phyloP scores from a whole-genome alignment of 2,329 filamentous ascomycete genomes.

The Fusarium burgessii region DNA sequence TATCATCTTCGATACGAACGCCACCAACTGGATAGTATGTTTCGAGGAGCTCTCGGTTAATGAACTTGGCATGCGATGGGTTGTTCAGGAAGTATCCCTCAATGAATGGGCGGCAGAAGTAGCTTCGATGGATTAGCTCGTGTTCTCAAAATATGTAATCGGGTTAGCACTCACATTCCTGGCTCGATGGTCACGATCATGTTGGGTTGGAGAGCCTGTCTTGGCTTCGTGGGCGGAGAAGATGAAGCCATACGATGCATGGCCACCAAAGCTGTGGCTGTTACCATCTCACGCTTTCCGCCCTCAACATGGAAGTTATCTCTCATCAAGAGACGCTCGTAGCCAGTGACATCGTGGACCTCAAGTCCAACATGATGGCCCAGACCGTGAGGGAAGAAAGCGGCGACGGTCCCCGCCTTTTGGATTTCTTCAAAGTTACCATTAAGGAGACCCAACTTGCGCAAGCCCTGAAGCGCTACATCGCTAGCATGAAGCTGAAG shows the following conservation, averaged over 20 bases:
- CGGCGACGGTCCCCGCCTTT: constrained; percentile 64
- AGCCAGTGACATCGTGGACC: constrained; percentile 69
- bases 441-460: constrained; percentile 77
- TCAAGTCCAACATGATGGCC: constrained; percentile 76
- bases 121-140: constrained; percentile 57
- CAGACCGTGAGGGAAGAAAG: constrained; percentile 75
- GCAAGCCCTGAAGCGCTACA: constrained; percentile 77
- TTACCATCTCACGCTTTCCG: constrained; percentile 58
- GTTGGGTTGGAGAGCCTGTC: constrained; percentile 63
- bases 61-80: constrained; percentile 69
- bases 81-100: constrained; percentile 75
- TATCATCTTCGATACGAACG: constrained; percentile 91
- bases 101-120: constrained; percentile 80
- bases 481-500: constrained; percentile 79
- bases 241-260: constrained; percentile 44
- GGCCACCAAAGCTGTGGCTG: constrained; percentile 50
- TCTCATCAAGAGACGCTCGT: constrained; percentile 51
- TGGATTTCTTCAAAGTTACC: constrained; percentile 70
- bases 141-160: not conserved
- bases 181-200: constrained; percentile 86
- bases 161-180: constrained; percentile 65
- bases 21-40: constrained; percentile 84
- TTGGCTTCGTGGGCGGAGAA: constrained; percentile 48
- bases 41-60: constrained; percentile 74
- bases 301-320: constrained; percentile 48